Evolutionary conservation across 1,139 yeast genomes (phyloP).

Genomic region (Geotrichum histeridarum): DNA sequence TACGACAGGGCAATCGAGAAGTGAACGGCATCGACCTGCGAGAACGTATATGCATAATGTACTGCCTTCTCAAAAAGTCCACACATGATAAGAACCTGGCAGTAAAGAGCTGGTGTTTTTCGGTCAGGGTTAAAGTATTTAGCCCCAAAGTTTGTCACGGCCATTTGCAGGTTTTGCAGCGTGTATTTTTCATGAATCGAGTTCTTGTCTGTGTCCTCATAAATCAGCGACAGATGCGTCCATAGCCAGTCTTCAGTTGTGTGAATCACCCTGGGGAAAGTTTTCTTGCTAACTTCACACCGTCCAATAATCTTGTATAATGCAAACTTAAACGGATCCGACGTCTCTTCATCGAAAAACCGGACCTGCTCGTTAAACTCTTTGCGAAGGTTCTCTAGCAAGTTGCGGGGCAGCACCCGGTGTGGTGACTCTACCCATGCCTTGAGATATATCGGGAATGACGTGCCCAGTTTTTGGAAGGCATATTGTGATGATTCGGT

Average conservation of each 20-base stretch:
- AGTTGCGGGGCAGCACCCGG: slow-evolving; percentile 55
- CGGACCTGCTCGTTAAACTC: slow-evolving; percentile 87
- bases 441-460: slow-evolving; percentile 74
- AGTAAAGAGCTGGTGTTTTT: slow-evolving; percentile 62
- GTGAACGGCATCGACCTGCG: slow-evolving; percentile 86
- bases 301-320: slow-evolving; percentile 88
- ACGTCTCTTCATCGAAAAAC: slow-evolving; percentile 47
- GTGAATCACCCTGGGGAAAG: slow-evolving; percentile 65
- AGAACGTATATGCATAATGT: slow-evolving; percentile 58
- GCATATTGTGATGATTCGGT: slow-evolving; percentile 49
- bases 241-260: slow-evolving; percentile 96
- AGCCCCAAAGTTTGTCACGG: slow-evolving; percentile 67
- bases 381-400: slow-evolving; percentile 63
- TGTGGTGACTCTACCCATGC: slow-evolving; percentile 62
- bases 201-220: slow-evolving; percentile 47
- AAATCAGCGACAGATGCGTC: slow-evolving; percentile 77
- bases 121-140: slow-evolving; percentile 60
- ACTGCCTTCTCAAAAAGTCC: slow-evolving; percentile 84
- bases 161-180: slow-evolving; percentile 62
- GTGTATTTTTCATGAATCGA: slow-evolving; percentile 69
- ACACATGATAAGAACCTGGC: slow-evolving; percentile 65
- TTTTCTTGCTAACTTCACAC: slow-evolving; percentile 73
- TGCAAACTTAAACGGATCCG: slow-evolving; percentile 88
- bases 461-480: slow-evolving; percentile 77
- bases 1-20: slow-evolving; percentile 76